Conservation (phyloP, 2,329 filamentous ascomycete genomes). For the Aspergillus oerlinghausenensis region DNA sequence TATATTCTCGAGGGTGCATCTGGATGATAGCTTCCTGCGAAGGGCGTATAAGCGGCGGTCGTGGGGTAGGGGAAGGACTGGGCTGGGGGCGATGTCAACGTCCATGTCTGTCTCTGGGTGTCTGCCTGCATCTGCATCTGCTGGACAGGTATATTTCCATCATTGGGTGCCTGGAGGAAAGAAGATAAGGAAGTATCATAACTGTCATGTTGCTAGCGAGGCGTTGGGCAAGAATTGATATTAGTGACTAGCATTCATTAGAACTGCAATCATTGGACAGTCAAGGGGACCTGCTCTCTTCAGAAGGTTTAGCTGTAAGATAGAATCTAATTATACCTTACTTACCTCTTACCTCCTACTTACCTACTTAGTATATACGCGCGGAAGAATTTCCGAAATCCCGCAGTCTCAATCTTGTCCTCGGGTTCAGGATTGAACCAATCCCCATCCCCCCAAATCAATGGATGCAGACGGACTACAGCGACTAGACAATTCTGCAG, state of each 20-base stretch:
- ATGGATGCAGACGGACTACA: too few relatives aligned
- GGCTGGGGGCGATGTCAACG: too few relatives aligned
- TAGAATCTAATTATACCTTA: too few relatives aligned
- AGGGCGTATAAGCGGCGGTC: slow-evolving; percentile 8
- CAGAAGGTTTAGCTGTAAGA: too few relatives aligned
- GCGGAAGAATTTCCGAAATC: background rate
- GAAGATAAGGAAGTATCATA: too few relatives aligned
- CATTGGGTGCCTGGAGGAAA: background rate
- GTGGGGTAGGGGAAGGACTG: background rate
- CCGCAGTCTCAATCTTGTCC: background rate
- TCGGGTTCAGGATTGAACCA: background rate
- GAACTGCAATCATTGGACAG: too few relatives aligned
- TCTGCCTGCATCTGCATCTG: background rate
- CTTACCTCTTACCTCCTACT: too few relatives aligned
- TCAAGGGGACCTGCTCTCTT: too few relatives aligned
- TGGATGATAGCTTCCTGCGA: slow-evolving; percentile 11
- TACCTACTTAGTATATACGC: too few relatives aligned
- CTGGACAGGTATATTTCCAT: slow-evolving; percentile 1
- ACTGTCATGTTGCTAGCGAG: too few relatives aligned
- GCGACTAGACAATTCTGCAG: too few relatives aligned
- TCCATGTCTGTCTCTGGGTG: too few relatives aligned
- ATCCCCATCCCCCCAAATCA: background rate
- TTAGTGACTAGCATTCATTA: background rate
- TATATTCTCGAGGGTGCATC: background rate
- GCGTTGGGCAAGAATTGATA: background rate